Conservation (phyloP, 768 basidiomycete genomes). For the Tylopilus rubrobrunneus region DNA sequence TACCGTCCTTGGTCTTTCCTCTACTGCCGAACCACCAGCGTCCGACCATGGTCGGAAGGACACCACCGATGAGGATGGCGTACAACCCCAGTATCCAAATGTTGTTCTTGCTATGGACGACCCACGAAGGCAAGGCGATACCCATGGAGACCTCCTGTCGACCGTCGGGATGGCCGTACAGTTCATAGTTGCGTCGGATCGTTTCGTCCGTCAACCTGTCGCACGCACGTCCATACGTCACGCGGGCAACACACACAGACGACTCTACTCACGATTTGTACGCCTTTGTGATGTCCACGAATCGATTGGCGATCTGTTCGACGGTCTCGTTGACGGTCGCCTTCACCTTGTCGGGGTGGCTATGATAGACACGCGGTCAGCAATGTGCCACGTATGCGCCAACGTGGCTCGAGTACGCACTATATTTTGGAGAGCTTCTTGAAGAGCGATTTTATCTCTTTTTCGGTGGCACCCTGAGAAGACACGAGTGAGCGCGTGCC, state of each 20-base stretch:
- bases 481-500: background rate
- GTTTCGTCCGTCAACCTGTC: constrained; percentile 84
- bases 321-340: constrained; percentile 77
- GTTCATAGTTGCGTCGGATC: constrained; percentile 84
- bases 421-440: constrained; percentile 87
- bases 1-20: constrained; percentile 87
- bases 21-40: constrained; percentile 97
- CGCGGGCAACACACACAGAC: background rate
- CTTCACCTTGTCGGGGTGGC: constrained; percentile 96
- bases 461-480: constrained; percentile 62
- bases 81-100: constrained; percentile 88
- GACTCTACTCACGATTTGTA: constrained; percentile 75
- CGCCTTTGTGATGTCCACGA: constrained; percentile 93
- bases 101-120: constrained; percentile 88
- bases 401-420: constrained; percentile 37
- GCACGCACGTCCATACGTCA: background rate
- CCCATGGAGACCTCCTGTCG: constrained; percentile 93
- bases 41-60: constrained; percentile 83
- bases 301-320: constrained; percentile 80
- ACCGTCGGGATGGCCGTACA: constrained; percentile 94
- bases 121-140: constrained; percentile 91
- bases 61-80: constrained; percentile 81
- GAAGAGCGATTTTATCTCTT: constrained; percentile 94
- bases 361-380: constrained; percentile 28
- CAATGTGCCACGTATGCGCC: background rate